These are phyloP conservation scores for Datisca glomerata DNA, from an alignment of 306 rosid species.

Conservation along the genomic window DNA sequence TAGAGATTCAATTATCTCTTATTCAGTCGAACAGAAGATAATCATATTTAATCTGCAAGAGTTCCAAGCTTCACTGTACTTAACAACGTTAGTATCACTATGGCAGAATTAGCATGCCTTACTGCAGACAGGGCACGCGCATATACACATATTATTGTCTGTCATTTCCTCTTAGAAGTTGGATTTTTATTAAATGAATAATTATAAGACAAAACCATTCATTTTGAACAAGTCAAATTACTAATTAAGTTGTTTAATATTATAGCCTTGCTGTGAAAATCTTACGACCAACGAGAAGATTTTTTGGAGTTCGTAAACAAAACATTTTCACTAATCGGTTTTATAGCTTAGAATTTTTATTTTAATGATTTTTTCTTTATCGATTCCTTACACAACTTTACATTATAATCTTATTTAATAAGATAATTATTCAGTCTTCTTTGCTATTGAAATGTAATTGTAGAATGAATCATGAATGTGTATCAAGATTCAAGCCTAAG, in stretches of 20 bases:
- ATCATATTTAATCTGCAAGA: too few relatives aligned
- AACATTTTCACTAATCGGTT: background rate
- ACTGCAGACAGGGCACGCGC: background rate
- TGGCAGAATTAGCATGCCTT: background rate
- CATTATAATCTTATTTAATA: too few relatives aligned
- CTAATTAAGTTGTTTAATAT: constrained; percentile 1
- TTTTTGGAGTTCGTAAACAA: constrained; percentile 27
- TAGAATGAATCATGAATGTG: constrained; percentile 13
- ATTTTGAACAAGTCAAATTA: constrained; percentile 1
- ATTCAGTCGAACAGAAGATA: too few relatives aligned
- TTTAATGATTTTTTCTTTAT: background rate
- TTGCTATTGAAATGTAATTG: background rate
- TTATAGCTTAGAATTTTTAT: constrained; percentile 4
- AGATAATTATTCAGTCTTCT: background rate
- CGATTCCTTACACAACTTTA: too few relatives aligned
- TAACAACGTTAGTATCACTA: too few relatives aligned
- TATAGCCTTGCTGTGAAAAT: constrained; percentile 12
- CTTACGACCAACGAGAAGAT: constrained; percentile 26
- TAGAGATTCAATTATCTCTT: too few relatives aligned
- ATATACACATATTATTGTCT: background rate
- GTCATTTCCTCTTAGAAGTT: background rate
- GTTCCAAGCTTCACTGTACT: too few relatives aligned
- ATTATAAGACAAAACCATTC: background rate
- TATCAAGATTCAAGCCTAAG: constrained; percentile 12
- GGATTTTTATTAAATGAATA: background rate